Base-by-base conservation (phyloP, 305 asterid genomes). In the Fraxinus sp. region DNA sequence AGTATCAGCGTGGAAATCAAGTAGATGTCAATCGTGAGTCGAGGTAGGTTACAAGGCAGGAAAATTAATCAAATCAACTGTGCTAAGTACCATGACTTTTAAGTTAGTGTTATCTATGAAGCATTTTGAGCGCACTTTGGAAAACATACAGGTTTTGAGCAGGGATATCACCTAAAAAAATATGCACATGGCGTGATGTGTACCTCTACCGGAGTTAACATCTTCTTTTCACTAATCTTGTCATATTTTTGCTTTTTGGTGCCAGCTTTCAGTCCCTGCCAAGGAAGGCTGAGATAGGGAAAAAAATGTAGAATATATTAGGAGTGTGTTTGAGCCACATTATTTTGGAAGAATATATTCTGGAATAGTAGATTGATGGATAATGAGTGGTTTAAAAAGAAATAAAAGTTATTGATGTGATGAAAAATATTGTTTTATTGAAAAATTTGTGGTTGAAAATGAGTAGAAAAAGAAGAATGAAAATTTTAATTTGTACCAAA, bases 201-300 rank as follows among this genome's bases (percentile, higher is more conserved):
- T 86, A 95, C 99, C 98, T 95, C 98, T 81, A 94, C 89, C 55
- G 99, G 93, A 71, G 99, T 95, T 72, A 92, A 79, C 98, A 93
- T 90, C 89, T 95, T 95, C 91, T 95, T 94, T 89, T 95, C 99
- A 78, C 98, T 95, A 79, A 95, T 95, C 89, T 83, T 95, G 91
- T 95, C 98, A 82, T 95, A 95, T 86, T 95, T 95, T 92, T 95
- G 97, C 91, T 94, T 95, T 89, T 95, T 95, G 83, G 94, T 94
- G 82, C 96, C 98, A 77, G 98, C 98, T 95, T 90, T 93, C 81
- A 95, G 85, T 84, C 98, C 98, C 89, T 94, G 99, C 99, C 99
- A 95, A 16, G 99, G 97, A 86, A 95, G 97, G 87, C 98, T 95
- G 89, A 35, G 75, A 78, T 33, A 78, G 74, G 73, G 77, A 78